Base-by-base conservation (phyloP, 1,139 yeast genomes). In the Komagataea norvegica region DNA sequence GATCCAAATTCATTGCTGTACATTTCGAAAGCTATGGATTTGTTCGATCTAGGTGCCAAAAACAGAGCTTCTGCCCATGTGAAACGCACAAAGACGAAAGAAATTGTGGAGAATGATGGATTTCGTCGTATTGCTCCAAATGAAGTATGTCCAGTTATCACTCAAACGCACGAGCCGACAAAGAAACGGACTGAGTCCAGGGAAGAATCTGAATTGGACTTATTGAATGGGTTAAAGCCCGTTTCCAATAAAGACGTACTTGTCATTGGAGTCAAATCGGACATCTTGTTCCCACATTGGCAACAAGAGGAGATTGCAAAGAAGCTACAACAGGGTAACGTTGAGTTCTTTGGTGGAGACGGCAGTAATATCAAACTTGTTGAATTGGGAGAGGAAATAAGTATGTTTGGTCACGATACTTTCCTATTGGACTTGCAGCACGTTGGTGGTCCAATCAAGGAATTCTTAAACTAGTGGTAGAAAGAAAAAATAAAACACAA, bases 11-110 rank as follows among this genome's bases (percentile, higher is more conserved):
- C 96, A 4, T 71, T 88, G 50, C 67, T 88, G 33, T 88, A 88
- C 57, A 78, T 88, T 11, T 84, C 89, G 47, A 88, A 89, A 59
- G 95, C 96, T 1, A 88, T 89, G 97, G 97, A 88, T 58, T 64
- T 88, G 54, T 89, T 89, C 60, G 96, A 88, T 56, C 65, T 88
- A 53, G 84, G 95, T n/a, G 46, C 47, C 3, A 53, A 55, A 9
- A 72, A 73, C 45, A 64, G 79, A 44, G 40, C 53, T 2, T 63
- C 61, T 36, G 79, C 86, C 6, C 35, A 43, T 1, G 47, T 49
- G 4, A 69, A 66, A 23, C 63, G 82, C 48, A 27, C 37, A 7
- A 62, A 57, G 34, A 63, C 75, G 5, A 68, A 65, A 48, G 49
- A 43, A 26, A 33, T 41, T 8, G 22, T 37, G 54, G 36, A 50